Conservation (phyloP, 108 stramenopile genomes). For the Nitzschia palea region DNA sequence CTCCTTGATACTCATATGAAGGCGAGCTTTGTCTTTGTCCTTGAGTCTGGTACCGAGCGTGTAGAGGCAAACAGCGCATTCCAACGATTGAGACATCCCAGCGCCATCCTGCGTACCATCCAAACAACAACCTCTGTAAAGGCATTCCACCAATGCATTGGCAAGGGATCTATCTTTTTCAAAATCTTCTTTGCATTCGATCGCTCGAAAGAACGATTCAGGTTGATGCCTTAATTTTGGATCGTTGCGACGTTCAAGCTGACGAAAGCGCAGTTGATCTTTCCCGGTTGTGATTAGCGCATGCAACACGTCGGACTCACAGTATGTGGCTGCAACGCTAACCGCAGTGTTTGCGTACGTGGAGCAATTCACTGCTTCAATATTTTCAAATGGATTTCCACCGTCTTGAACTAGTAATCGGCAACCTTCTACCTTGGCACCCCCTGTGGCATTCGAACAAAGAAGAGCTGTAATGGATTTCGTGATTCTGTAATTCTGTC, state of each 20-base stretch:
- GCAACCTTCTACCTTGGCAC: constrained; percentile 16
- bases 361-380: not conserved
- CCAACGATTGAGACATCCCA: not conserved
- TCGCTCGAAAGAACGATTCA: constrained; percentile 52
- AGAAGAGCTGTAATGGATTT: constrained; percentile 21
- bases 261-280: constrained; percentile 1
- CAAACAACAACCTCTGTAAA: constrained; percentile 19
- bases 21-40: constrained; percentile 12
- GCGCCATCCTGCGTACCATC: not conserved
- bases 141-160: constrained; percentile 33
- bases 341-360: constrained; percentile 3
- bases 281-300: constrained; percentile 13
- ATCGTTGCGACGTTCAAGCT: constrained; percentile 49
- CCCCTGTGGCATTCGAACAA: constrained; percentile 7
- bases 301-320: not conserved
- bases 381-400: constrained; percentile 42
- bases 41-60: constrained; percentile 23
- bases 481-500: constrained; percentile 28
- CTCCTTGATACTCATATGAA: constrained; percentile 8
- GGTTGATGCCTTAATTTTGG: constrained; percentile 61
- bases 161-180: constrained; percentile 22
- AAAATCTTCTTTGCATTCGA: constrained; percentile 44
- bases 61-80: constrained; percentile 23
- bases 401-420: constrained; percentile 39
- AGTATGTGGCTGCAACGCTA: constrained; percentile 4